A percentile compares a stretch with the other conserved stretches of the same genome.
These are phyloP conservation scores for Colletotrichum limetticola DNA, from an alignment of 2,329 filamentous ascomycete genomes.

Conservation along the genomic window DNA sequence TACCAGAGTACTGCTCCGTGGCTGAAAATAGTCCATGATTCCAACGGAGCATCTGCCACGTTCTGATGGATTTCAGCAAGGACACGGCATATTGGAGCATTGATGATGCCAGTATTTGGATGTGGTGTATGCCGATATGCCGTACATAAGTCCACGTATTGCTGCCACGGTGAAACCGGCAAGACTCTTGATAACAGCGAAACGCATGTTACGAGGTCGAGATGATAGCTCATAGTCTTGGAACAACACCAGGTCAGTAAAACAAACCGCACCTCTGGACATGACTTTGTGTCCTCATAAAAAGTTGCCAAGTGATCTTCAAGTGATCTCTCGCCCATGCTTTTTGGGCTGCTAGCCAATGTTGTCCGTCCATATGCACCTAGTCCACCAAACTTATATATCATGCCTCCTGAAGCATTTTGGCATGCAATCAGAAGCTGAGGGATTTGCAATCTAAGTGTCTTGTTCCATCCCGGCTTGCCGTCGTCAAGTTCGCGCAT, in stretches of 20 bases:
- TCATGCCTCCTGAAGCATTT: too few relatives aligned
- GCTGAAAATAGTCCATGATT: constrained; percentile 42
- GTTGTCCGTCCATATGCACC: constrained; percentile 25
- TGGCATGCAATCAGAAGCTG: too few relatives aligned
- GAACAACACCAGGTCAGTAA: not conserved
- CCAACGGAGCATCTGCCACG: constrained; percentile 4
- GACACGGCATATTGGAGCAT: too few relatives aligned
- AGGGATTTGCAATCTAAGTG: constrained; percentile 20
- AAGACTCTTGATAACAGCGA: constrained; percentile 37
- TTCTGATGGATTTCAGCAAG: too few relatives aligned
- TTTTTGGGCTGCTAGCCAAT: not conserved
- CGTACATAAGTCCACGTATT: too few relatives aligned
- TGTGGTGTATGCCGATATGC: constrained; percentile 20
- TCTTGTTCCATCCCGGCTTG: constrained; percentile 38
- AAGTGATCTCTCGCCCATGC: too few relatives aligned
- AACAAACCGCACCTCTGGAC: too few relatives aligned
- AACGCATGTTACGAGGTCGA: constrained; percentile 42
- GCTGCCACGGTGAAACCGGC: not conserved
- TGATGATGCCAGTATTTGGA: too few relatives aligned
- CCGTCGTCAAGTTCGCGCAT: too few relatives aligned
- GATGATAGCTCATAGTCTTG: constrained; percentile 39
- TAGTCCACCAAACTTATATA: constrained; percentile 45
- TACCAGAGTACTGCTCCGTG: constrained; percentile 47
- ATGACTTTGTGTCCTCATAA: too few relatives aligned
- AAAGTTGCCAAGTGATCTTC: not conserved